A percentile compares a stretch with the other conserved stretches of the same genome.
Conservation (phyloP, 2,329 filamentous ascomycete species). For the Ilyonectria mors-panacis region DNA sequence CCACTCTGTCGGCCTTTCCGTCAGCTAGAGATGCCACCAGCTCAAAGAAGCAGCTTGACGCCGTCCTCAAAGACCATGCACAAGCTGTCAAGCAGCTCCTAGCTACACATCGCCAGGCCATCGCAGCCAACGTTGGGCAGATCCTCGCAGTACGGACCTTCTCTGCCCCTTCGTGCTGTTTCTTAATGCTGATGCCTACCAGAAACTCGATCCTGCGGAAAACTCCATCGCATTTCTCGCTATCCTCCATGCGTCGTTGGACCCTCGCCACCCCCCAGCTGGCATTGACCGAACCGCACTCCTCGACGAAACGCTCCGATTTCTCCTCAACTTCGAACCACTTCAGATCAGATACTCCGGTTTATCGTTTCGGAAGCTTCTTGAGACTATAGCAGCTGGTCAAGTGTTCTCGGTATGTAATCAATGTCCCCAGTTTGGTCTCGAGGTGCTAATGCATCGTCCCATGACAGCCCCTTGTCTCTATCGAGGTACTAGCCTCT, state of each 20-base stretch:
- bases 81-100: constrained; percentile 56
- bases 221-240: constrained; percentile 68
- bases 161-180: not conserved
- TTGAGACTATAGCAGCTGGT: constrained; percentile 58
- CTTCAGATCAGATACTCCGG: constrained; percentile 68
- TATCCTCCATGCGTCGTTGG: constrained; percentile 60
- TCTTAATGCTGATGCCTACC: constrained; percentile 35
- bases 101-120: constrained; percentile 49
- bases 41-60: constrained; percentile 56
- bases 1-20: constrained; percentile 60
- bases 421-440: not conserved
- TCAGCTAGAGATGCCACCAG: constrained; percentile 48
- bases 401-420: constrained; percentile 60
- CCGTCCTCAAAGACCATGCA: constrained; percentile 56
- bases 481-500: constrained; percentile 61
- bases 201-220: constrained; percentile 63
- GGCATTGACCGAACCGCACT: constrained; percentile 52
- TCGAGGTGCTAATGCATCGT: constrained; percentile 22
- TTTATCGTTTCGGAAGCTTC: constrained; percentile 58
- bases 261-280: constrained; percentile 43
- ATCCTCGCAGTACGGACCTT: constrained; percentile 58
- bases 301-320: constrained; percentile 59
- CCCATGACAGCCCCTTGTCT: constrained; percentile 59
- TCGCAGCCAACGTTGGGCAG: constrained; percentile 53
- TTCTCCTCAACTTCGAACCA: constrained; percentile 65